Base-by-base conservation (phyloP, 1,284 basidiomycete species). In the Sanghuangporus baumii region DNA sequence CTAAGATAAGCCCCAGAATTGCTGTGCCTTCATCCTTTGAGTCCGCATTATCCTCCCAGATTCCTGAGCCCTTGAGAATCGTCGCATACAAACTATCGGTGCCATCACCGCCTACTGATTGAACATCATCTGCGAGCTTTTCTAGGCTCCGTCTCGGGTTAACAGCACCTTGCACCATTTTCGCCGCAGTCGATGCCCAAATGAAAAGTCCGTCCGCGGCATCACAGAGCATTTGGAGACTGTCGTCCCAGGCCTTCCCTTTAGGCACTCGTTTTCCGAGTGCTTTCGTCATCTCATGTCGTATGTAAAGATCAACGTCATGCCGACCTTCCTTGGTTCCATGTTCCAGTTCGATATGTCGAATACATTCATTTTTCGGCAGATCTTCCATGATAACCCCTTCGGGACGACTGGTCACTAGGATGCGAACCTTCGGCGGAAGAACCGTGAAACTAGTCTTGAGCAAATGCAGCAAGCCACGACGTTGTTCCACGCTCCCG, bases 391-490 rank as follows among this genome's bases (percentile, higher is more conserved):
- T 43, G 20, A 61, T 61, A 20, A 56, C 52, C 7, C 52, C 41
- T 23, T 55, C 59, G 6, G 59, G 59, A 16, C 59, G 59, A 46
- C 51, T 55, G 7, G 59, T 61, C 4, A 61, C 50, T 14, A 61
- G 34, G 38, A 61, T 38, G 12, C 52, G 50, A 38, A 61, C 59
- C 7, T 36, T 61, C 37, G 26, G 16, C 1, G 36, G 50, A 9
- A 55, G 34, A 7, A 9, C 6, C 1, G 43, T 14, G 50, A 65
- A 67, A 56, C 69, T 71, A 8, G 66, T 66, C 0, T 65, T 67
- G 12, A 74, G 55, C 12, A 73, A 43, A n/a, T 41, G 58, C n/a
- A 76, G 58, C 9, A 74, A 68, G n/a, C 74, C 72, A 18, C 69
- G 65, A 20, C 75, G 73, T 14, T 65, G 56, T 16, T 43, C n/a